phyloP scores from a whole-genome alignment of 371 early-diverging fungal genomes.

The Mortierella sp. region DNA sequence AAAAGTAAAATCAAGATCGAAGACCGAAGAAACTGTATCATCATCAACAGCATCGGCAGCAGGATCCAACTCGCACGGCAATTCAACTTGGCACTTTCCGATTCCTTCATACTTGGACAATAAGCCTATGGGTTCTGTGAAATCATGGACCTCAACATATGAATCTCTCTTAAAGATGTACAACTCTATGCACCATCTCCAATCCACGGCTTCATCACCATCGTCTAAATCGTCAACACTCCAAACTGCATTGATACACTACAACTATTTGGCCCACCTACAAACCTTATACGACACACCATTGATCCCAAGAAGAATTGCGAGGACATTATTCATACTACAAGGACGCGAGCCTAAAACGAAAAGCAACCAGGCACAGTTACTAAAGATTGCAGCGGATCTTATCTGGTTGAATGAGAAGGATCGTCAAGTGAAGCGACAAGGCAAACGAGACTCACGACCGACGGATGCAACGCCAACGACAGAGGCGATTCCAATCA shows the following conservation, averaged over 20 bases:
- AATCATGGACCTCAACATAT: conserved; percentile 33
- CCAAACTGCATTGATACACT: conserved; percentile 7
- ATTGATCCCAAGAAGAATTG: conserved; percentile 28
- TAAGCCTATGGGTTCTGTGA: conserved; percentile 2
- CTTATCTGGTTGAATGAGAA: conserved; percentile 50
- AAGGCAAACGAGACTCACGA: not conserved
- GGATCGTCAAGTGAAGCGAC: conserved; percentile 13
- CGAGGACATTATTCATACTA: conserved; percentile 27
- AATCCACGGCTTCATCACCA: conserved; percentile 1
- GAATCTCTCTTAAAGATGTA: conserved; percentile 28
- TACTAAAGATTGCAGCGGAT: conserved; percentile 38
- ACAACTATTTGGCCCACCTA: conserved; percentile 33
- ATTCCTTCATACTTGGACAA: not conserved
- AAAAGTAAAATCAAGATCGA: not conserved
- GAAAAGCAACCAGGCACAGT: conserved; percentile 21
- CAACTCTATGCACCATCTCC: conserved; percentile 14
- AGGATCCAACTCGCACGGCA: not conserved
- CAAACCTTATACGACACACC: conserved; percentile 29
- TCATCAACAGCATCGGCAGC: not conserved
- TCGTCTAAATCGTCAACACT: conserved; percentile 9
- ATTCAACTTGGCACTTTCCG: conserved; percentile 14
- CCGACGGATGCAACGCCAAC: not conserved
- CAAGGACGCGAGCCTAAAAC: conserved; percentile 35
- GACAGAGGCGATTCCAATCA: not conserved
- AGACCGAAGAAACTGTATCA: not conserved